Base-by-base conservation (phyloP, 306 rosid genomes). In the Luffa aegyptiaca region DNA sequence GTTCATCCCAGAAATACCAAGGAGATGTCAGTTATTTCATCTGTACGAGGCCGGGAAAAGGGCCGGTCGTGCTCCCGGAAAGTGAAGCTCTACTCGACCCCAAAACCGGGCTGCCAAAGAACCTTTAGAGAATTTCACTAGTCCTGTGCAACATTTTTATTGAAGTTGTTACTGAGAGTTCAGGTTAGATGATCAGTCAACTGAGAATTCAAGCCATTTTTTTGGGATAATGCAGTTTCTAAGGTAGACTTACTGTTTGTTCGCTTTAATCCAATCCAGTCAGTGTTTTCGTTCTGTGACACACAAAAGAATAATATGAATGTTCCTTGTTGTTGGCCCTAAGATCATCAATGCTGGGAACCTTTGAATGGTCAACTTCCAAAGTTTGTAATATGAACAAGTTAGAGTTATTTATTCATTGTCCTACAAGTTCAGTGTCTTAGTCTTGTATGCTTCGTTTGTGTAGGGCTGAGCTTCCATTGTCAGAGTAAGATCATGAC, bases 11-110 rank as follows among this genome's bases (percentile, higher is more conserved):
- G 89, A 93, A 91, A 82, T 87, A 39, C 81, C 84, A 80, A 81
- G 99, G 99, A 41, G 97, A 90, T 78, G 96, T 95, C 66, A 90
- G 90, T 86, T 93, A 95, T 88, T 95, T 95, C 88, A 95, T 95
- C 81, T 95, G 99, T 83, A 95, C 99, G 62, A 91, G 87, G 81
- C 97, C 97, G 1, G 99, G 99, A 76, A 91, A 83, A 87, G 99
- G 99, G 77, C 99, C 99, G 12, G 93, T 93, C 81, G 76, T 87
- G 86, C 88, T 95, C 68, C 83, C 96, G 11, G 93, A 90, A 68
- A 85, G 88, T 64, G 89, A 83, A 77, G 90, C 91, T 77, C 97
- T 91, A 84, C 96, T 95, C 76, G 83, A 89, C 90, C 83, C 88
- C 4, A 89, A 88, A 88, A 91, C 88, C 68, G 99, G 99, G 58